These are phyloP conservation scores for Diaporthe aspalathi DNA, from an alignment of 2,329 filamentous ascomycete species.

Conservation along the genomic window DNA sequence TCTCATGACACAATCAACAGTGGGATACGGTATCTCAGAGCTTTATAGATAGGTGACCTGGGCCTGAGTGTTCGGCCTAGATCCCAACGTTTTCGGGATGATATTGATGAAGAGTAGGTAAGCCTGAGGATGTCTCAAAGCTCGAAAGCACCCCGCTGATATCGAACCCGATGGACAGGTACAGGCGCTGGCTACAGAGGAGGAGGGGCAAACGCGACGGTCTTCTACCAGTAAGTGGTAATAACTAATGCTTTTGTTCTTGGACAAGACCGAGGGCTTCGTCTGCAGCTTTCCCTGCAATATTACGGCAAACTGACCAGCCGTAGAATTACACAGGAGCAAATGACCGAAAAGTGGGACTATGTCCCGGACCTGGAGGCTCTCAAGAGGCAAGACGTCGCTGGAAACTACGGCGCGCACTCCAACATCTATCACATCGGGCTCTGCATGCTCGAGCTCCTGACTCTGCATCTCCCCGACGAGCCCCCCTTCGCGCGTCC, in stretches of 20 bases:
- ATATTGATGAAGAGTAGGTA: conserved; percentile 20
- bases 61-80: conserved; percentile 1
- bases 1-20: too few relatives aligned
- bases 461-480: not conserved
- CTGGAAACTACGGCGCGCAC: not conserved
- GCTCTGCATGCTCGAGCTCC: conserved; percentile 8
- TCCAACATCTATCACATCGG: conserved; percentile 29
- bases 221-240: not conserved
- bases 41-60: conserved; percentile 3
- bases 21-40: not conserved
- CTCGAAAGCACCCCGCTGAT: not conserved
- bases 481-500: not conserved
- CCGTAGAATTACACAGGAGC: not conserved
- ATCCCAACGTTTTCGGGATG: not conserved
- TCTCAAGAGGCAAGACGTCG: not conserved
- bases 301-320: not conserved
- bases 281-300: too few relatives aligned
- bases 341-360: conserved; percentile 25
- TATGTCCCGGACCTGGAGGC: not conserved
- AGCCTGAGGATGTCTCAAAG: not conserved
- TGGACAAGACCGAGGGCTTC: too few relatives aligned
- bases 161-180: not conserved
- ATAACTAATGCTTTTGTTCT: too few relatives aligned
- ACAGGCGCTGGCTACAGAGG: not conserved
- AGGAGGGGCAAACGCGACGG: conserved; percentile 10